Base-by-base conservation (phyloP, 345 rosid genomes). In the Garcia nutans region DNA sequence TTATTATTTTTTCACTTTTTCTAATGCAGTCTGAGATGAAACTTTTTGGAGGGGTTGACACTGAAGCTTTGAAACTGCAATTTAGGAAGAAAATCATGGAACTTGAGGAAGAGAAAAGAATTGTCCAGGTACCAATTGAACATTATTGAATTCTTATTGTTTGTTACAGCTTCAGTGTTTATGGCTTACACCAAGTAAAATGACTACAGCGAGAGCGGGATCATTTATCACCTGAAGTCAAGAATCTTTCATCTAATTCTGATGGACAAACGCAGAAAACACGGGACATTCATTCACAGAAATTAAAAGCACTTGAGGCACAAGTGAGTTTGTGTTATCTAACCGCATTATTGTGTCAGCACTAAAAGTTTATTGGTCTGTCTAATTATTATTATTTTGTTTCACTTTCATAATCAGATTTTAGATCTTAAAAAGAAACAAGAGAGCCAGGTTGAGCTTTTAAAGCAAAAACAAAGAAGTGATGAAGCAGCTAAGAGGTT, bases 381-480 rank as follows among this genome's bases (percentile, higher is more conserved):
- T 16, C 52, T 28, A 15, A 26, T 13, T 23, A 13, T 60, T 8
- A 2, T 49, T 49, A 26, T 26, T 15, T 47, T 68, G 26, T 68
- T 50, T 13, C 8, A 24, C 88, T 45, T 70, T 71, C 24, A 68
- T 55, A 17, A 70, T 65, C 37, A 91, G 93, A 96, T 96, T 88
- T 82, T 83, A 74, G 98, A 90, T 82, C 97, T 96, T 54, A 90
- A 90, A 88, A 92, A 84, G 80, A 92, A 94, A 86, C 97, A 89
- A 83, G 97, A 94, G 83, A 91, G 68, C 74, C 97, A 91, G 80
- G 91, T 91, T 78, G 95, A 91, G 84, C 89, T 94, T 69, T 82
- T 93, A 74, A 96, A 89, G 88, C 97, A 92, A 85, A 96, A 96
- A 79, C 98, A 92, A 82, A 96, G 88, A 82, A 93, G 98, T 76